Evolutionary conservation across 2,329 filamentous ascomycete species (phyloP).

Genomic region (Boeremia exigua): DNA sequence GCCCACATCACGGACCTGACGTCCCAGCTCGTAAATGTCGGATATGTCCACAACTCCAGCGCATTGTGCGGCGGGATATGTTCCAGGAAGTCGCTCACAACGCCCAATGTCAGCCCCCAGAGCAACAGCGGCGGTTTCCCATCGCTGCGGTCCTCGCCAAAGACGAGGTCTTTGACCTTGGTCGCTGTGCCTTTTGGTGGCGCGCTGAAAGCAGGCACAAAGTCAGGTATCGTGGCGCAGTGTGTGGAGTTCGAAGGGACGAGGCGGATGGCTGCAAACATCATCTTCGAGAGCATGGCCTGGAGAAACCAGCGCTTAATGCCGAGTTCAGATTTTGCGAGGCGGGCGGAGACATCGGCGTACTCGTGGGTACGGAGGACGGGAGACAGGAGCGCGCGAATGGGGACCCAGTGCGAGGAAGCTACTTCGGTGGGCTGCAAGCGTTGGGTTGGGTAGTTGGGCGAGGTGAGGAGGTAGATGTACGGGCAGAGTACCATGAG

Average conservation of each 20-base stretch:
- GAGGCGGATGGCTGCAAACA: constrained; percentile 69
- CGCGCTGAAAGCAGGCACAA: constrained; percentile 45
- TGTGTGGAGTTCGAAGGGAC: constrained; percentile 67
- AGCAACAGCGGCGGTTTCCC: constrained; percentile 62
- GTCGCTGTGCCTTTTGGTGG: constrained; percentile 16
- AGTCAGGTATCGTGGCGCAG: constrained; percentile 60
- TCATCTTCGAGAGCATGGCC: constrained; percentile 68
- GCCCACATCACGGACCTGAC: constrained; percentile 65
- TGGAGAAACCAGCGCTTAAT: constrained; percentile 62
- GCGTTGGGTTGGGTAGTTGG: constrained; percentile 61
- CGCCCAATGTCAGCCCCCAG: constrained; percentile 72
- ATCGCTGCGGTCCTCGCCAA: constrained; percentile 33
- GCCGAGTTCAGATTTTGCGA: constrained; percentile 62
- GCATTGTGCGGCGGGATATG: constrained; percentile 69
- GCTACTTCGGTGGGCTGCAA: constrained; percentile 74
- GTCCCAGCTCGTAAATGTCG: constrained; percentile 70
- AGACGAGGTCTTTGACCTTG: constrained; percentile 25
- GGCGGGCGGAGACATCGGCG: constrained; percentile 68
- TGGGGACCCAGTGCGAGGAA: constrained; percentile 72
- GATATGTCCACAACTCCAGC: constrained; percentile 69
- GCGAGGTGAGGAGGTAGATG: constrained; percentile 67
- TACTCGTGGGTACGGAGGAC: constrained; percentile 66
- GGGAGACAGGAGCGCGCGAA: constrained; percentile 66
- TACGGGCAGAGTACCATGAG: constrained; percentile 74
- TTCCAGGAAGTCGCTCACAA: constrained; percentile 71